Conservation (phyloP, 2,329 filamentous ascomycete genomes). For the Fusarium sp. region DNA sequence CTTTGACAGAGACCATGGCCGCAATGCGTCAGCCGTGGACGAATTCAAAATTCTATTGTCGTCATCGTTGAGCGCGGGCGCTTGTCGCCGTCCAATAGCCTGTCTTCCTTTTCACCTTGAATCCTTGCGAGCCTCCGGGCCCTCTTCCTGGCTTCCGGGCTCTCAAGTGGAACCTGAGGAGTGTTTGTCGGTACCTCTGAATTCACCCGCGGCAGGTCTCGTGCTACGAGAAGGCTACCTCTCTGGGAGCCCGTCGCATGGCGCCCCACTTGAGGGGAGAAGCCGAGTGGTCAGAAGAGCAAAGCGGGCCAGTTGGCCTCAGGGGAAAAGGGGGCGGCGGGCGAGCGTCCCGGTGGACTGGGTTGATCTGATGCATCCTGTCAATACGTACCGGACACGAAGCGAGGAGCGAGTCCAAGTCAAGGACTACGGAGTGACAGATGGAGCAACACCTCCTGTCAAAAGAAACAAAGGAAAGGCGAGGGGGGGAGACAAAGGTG, state of each 20-base stretch:
- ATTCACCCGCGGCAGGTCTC: slow-evolving; percentile 29
- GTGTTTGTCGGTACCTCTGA: slow-evolving; percentile 38
- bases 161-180: slow-evolving; percentile 32
- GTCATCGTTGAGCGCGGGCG: slow-evolving; percentile 39
- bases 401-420: slow-evolving; percentile 31
- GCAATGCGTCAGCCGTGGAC: slow-evolving; percentile 35
- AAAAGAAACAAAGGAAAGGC: slow-evolving; percentile 15
- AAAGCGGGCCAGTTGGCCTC: slow-evolving; percentile 33
- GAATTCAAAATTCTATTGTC: slow-evolving; percentile 39
- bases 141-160: slow-evolving; percentile 43
- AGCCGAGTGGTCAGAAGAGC: slow-evolving; percentile 42
- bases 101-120: slow-evolving; percentile 16
- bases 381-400: slow-evolving; percentile 35
- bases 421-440: slow-evolving; percentile 39
- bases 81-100: slow-evolving; percentile 36
- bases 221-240: slow-evolving; percentile 40
- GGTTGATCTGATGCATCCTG: slow-evolving; percentile 47
- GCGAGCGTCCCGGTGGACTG: slow-evolving; percentile 45
- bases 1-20: slow-evolving; percentile 22
- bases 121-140: slow-evolving; percentile 36
- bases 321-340: slow-evolving; percentile 46
- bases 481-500: slow-evolving; percentile 18
- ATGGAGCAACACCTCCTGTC: slow-evolving; percentile 19
- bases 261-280: slow-evolving; percentile 44
- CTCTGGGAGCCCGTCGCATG: slow-evolving; percentile 42